Percentiles rank a stretch among this genome's conserved stretches.
Evolutionary conservation across 1,284 basidiomycete species (phyloP).

Genomic region (Ceratobasidium sp.): DNA sequence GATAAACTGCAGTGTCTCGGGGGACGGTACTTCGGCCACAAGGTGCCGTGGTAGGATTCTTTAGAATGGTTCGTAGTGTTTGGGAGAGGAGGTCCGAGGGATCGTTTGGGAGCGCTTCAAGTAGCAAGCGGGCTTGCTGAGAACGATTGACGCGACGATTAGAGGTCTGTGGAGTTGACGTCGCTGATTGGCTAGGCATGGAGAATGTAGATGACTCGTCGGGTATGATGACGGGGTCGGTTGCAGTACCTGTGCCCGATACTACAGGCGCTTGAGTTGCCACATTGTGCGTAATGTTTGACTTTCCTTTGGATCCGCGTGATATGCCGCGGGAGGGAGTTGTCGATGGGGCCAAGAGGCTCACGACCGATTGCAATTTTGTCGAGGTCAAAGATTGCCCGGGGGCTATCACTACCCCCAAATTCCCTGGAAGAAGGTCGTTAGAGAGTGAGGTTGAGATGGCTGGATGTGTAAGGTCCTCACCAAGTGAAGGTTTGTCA

Average conservation of each 20-base stretch:
- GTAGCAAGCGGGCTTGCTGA: constrained; percentile 11
- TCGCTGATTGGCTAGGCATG: background rate
- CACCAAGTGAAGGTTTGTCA: background rate
- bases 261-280: background rate
- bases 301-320: background rate
- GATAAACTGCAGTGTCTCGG: constrained; percentile 19
- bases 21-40: background rate
- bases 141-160: constrained; percentile 19
- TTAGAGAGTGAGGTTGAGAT: background rate
- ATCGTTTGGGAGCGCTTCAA: constrained; percentile 19
- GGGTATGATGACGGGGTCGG: constrained; percentile 17
- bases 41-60: constrained; percentile 9
- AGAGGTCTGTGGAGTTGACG: too few species aligned
- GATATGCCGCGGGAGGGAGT: background rate
- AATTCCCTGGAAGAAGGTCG: background rate
- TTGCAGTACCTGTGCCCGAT: constrained; percentile 13
- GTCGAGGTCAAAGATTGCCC: background rate
- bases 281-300: background rate
- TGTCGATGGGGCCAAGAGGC: constrained; percentile 9
- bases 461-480: background rate
- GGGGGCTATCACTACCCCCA: background rate
- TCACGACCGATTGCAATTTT: background rate
- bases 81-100: constrained; percentile 25
- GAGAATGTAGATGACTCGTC: constrained; percentile 1
- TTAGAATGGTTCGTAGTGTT: constrained; percentile 23